Percentiles rank a stretch among this genome's conserved stretches.
These are phyloP conservation scores for Starmerella scarabaei DNA, from an alignment of 805 yeast species.

Conservation along the genomic window DNA sequence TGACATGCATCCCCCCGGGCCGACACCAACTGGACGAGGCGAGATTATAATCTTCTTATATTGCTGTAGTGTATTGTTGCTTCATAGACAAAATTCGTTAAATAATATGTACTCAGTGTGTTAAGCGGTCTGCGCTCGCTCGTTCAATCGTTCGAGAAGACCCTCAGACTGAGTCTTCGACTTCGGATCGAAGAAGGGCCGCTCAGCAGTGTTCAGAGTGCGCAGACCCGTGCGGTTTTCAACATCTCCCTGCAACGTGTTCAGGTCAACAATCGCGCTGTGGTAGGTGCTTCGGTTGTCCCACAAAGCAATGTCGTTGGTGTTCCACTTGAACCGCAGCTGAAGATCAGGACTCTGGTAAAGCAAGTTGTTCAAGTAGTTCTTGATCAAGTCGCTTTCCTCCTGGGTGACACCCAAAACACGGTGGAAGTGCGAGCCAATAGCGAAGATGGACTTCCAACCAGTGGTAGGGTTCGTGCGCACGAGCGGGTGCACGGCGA, in stretches of 20 bases:
- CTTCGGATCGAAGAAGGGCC: constrained; percentile 24
- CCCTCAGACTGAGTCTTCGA: constrained; percentile 22
- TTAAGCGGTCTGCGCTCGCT: background rate
- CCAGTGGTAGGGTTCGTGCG: constrained; percentile 58
- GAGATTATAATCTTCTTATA: too few relatives aligned
- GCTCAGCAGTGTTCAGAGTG: constrained; percentile 23
- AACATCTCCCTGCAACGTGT: constrained; percentile 12
- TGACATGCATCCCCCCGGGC: background rate
- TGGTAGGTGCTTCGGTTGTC: constrained; percentile 47
- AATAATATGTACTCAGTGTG: background rate
- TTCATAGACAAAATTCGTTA: background rate
- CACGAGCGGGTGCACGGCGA: constrained; percentile 45
- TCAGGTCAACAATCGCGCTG: constrained; percentile 37
- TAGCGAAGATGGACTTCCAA: constrained; percentile 44
- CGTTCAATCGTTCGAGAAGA: constrained; percentile 8
- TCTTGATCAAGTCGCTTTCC: constrained; percentile 38
- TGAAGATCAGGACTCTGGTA: constrained; percentile 44
- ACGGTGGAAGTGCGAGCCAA: constrained; percentile 38
- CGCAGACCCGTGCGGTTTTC: constrained; percentile 23
- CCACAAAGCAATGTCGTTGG: constrained; percentile 46
- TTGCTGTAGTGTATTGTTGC: background rate
- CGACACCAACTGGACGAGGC: background rate
- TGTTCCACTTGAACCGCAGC: constrained; percentile 42
- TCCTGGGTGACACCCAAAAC: constrained; percentile 41
- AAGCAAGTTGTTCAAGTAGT: constrained; percentile 34